These are phyloP conservation scores for Vanderwaltozyma tropicalis DNA, from an alignment of 805 yeast genomes.

Conservation along the genomic window DNA sequence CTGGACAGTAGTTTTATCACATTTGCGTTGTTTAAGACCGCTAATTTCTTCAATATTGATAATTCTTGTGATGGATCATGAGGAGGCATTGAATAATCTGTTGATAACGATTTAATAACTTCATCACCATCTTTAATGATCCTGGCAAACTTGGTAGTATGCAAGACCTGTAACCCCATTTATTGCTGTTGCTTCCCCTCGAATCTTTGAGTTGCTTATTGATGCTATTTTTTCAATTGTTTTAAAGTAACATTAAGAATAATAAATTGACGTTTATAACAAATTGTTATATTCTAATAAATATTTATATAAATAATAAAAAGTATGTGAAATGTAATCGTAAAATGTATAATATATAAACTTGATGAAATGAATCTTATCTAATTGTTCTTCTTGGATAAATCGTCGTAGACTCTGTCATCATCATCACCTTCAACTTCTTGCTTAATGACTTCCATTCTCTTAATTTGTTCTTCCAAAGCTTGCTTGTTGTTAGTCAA, in stretches of 20 bases:
- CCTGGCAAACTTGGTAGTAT: conserved; percentile 18
- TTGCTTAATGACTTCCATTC: conserved; percentile 70
- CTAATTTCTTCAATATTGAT: conserved; percentile 12
- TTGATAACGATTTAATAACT: conserved; percentile 17
- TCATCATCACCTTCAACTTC: conserved; percentile 69
- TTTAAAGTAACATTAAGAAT: background rate
- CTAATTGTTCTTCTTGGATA: conserved; percentile 1
- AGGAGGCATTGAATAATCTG: conserved; percentile 19
- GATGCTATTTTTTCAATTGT: too few relatives aligned
- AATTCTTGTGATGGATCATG: conserved; percentile 22
- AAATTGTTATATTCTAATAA: too few relatives aligned
- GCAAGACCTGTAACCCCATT: background rate
- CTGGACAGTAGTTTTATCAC: conserved; percentile 14
- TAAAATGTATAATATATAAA: background rate
- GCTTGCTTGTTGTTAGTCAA: conserved; percentile 46
- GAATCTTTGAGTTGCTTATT: background rate
- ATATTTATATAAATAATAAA: background rate
- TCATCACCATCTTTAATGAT: conserved; percentile 10
- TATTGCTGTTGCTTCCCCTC: background rate
- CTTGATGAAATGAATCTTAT: background rate
- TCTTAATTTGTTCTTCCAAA: conserved; percentile 60
- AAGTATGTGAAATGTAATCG: background rate
- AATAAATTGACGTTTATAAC: too few relatives aligned
- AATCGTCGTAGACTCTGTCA: conserved; percentile 56
- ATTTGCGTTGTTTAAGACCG: conserved; percentile 1